Evolutionary conservation across 2,329 filamentous ascomycete species (phyloP).

Genomic region (Colletotrichum graminicola): DNA sequence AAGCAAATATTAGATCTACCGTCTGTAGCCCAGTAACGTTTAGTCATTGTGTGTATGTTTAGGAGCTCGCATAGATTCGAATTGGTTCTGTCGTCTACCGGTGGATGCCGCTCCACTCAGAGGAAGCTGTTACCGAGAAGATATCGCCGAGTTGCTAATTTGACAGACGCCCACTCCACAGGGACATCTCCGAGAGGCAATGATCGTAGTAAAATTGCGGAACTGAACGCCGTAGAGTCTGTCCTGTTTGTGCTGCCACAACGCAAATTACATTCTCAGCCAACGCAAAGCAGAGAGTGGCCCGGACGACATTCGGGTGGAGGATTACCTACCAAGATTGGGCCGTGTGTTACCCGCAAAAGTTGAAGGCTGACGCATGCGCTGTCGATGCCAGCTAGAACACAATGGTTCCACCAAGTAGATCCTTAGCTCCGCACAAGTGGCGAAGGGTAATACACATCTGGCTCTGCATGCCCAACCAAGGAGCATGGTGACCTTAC

Average conservation of each 20-base stretch:
- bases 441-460: background rate
- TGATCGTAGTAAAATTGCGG: background rate
- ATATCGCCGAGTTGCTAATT: background rate
- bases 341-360: no score
- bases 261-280: no score
- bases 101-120: background rate
- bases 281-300: no score
- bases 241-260: background rate
- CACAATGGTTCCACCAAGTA: background rate
- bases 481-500: background rate
- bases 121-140: background rate
- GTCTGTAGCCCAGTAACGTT: background rate
- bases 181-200: background rate
- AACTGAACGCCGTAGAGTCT: background rate
- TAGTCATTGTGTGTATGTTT: background rate
- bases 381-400: no score
- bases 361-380: no score
- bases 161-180: background rate
- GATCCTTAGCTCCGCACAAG: constrained; percentile 4
- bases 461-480: constrained; percentile 1
- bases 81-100: background rate
- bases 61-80: background rate
- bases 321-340: background rate
- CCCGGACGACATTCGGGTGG: no score
- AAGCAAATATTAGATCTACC: background rate